A percentile compares a stretch with the other conserved stretches of the same genome.
Conservation (phyloP, 1,284 basidiomycete species). For the Ceraceosorus guamensis region DNA sequence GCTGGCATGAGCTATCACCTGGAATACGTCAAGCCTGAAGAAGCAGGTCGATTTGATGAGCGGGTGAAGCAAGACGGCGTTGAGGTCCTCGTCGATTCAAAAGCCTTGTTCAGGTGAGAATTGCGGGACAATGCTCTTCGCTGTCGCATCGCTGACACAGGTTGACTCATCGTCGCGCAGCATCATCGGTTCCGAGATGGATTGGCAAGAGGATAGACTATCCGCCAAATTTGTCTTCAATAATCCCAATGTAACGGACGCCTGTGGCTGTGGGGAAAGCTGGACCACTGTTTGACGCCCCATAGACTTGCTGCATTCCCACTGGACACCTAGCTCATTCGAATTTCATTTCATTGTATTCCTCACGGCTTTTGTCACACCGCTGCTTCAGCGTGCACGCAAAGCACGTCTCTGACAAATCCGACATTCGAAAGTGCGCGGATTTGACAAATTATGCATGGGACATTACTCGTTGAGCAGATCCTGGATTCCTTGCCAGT, state of each 20-base stretch:
- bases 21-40: constrained; percentile 66
- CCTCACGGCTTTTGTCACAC: too few species aligned
- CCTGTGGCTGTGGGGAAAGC: constrained; percentile 86
- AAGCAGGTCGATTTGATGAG: constrained; percentile 86
- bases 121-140: too few species aligned
- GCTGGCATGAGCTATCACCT: constrained; percentile 95
- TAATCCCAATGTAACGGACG: constrained; percentile 65
- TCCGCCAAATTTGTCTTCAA: constrained; percentile 80
- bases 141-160: too few species aligned
- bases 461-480: constrained; percentile 53
- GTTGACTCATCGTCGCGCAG: constrained; percentile 49
- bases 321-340: too few species aligned
- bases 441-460: too few species aligned
- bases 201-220: constrained; percentile 70
- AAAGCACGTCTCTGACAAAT: too few species aligned
- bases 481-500: constrained; percentile 70
- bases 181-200: constrained; percentile 98
- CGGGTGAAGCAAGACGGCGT: constrained; percentile 69
- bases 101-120: constrained; percentile 67
- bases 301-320: too few species aligned
- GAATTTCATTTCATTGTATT: too few species aligned
- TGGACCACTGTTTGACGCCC: constrained; percentile 12
- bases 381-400: too few species aligned
- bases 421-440: too few species aligned
- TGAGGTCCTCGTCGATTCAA: constrained; percentile 87